Base-by-base conservation (phyloP, 2,329 filamentous ascomycete species). In the Neocatenulostroma microsporum region DNA sequence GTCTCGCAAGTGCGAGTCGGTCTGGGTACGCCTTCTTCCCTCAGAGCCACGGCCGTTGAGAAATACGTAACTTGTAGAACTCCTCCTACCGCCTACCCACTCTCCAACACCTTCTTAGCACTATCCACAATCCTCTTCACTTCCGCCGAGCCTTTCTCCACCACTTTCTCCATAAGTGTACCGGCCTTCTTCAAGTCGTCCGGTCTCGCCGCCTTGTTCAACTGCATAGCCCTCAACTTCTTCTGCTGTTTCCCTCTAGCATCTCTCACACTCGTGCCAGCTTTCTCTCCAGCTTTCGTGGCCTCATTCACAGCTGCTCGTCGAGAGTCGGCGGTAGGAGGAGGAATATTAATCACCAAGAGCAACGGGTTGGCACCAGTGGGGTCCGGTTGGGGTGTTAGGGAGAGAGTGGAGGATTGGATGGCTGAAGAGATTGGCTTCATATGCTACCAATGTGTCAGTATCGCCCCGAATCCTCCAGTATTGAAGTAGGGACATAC, bases 281-380 rank as follows among this genome's bases (percentile, higher is more conserved):
- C 68, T 14, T 57, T 57, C 36, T 68, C 64, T 3, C 62, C 58
- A 4, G 63, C 63, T 43, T 64, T 65, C 5, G 51, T 49, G 8
- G 68, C 53, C 39, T 56, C 52, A 11, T 40, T 39, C 2, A 55
- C 48, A 10, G 40, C 49, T 10, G 45, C 47, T 36, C 47, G 45
- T 13, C 56, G 64, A n/a, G 67, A 66, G 44, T 76, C 73, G 34
- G 70, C 73, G 0, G 73, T 78, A 0, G 73, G 72, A 4, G 74
- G 71, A 1, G 73, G 73, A 17, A 77, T 67, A 13, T 70, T 68
- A 13, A 78, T 62, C 33, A 70, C 64, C 7, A 77, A 61, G 5
- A 72, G 68, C n/a, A 67, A 62, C 0, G 69, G 61, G 25, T 68
- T 69, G 17, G 64, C 59, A 4, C 66, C 47, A 36, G 73, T 70